phyloP scores from a whole-genome alignment of 495 filamentous ascomycete species.

The Aspergillus heteromorphus region DNA sequence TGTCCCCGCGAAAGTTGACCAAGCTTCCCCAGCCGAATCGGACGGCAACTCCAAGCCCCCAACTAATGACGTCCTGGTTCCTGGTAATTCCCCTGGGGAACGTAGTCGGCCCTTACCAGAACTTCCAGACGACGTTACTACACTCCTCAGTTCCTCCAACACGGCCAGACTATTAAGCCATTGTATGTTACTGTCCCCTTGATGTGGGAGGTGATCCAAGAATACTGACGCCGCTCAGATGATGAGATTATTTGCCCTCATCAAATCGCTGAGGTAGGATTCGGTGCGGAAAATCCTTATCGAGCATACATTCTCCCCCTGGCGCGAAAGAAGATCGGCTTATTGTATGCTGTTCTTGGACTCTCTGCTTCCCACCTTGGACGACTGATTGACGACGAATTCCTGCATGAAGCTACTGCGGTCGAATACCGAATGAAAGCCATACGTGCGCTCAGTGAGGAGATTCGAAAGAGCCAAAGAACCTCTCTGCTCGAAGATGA shows the following conservation, averaged over 20 bases:
- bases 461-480: slow-evolving; percentile 25
- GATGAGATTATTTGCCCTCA: slow-evolving; percentile 33
- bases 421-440: slow-evolving; percentile 35
- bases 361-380: slow-evolving; percentile 34
- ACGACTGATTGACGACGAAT: slow-evolving; percentile 17
- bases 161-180: slow-evolving; percentile 3
- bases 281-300: slow-evolving; percentile 29
- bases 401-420: slow-evolving; percentile 24
- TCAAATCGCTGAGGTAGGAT: slow-evolving; percentile 28
- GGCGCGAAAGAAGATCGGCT: slow-evolving; percentile 29
- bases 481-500: slow-evolving; percentile 24
- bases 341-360: slow-evolving; percentile 31
- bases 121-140: slow-evolving; percentile 2
- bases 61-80: neutral
- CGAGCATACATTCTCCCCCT: slow-evolving; percentile 31
- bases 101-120: neutral
- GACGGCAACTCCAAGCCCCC: neutral
- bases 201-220: neutral
- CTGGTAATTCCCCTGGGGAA: neutral
- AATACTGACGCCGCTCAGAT: slow-evolving; percentile 18
- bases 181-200: neutral
- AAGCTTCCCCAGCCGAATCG: neutral
- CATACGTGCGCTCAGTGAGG: slow-evolving; percentile 26
- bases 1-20: neutral
- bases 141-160: neutral